Percentiles rank a stretch among this genome's conserved stretches.
Evolutionary conservation across 2,329 filamentous ascomycete species (phyloP).

Genomic region (Fusarium aywerte): DNA sequence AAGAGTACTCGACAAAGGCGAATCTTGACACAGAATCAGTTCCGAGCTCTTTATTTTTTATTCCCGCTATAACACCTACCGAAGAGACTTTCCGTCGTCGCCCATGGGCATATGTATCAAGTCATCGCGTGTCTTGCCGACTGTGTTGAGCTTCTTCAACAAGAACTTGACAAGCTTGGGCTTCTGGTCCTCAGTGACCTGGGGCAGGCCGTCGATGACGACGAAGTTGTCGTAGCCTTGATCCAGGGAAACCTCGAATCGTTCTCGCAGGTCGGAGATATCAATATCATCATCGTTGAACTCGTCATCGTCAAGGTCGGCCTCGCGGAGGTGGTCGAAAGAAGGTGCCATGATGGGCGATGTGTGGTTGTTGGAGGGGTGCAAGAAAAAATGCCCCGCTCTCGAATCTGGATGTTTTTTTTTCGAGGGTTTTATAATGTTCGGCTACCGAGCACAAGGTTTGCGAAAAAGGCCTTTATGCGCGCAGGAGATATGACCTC

Average conservation of each 20-base stretch:
- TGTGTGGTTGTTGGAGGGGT: conserved; percentile 50
- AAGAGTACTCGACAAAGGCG: conserved; percentile 96
- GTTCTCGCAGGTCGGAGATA: conserved; percentile 91
- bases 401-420: conserved; percentile 40
- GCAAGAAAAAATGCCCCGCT: conserved; percentile 53
- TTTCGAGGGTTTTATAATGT: conserved; percentile 34
- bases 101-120: conserved; percentile 93
- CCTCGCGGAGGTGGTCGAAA: conserved; percentile 91
- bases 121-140: conserved; percentile 87
- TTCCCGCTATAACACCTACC: conserved; percentile 64
- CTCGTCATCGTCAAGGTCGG: conserved; percentile 86
- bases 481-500: conserved; percentile 38
- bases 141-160: conserved; percentile 88
- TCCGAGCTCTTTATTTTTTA: conserved; percentile 3
- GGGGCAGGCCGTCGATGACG: conserved; percentile 91
- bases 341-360: conserved; percentile 81
- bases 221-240: conserved; percentile 97
- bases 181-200: conserved; percentile 89
- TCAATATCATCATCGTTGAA: conserved; percentile 94
- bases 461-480: conserved; percentile 34
- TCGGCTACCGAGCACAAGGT: conserved; percentile 33
- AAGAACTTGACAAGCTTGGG: conserved; percentile 96
- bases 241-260: conserved; percentile 95
- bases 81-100: conserved; percentile 85
- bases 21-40: conserved; percentile 67